Evolutionary conservation across 306 rosid genomes (phyloP).

Genomic region (Dryas alaskensis): DNA sequence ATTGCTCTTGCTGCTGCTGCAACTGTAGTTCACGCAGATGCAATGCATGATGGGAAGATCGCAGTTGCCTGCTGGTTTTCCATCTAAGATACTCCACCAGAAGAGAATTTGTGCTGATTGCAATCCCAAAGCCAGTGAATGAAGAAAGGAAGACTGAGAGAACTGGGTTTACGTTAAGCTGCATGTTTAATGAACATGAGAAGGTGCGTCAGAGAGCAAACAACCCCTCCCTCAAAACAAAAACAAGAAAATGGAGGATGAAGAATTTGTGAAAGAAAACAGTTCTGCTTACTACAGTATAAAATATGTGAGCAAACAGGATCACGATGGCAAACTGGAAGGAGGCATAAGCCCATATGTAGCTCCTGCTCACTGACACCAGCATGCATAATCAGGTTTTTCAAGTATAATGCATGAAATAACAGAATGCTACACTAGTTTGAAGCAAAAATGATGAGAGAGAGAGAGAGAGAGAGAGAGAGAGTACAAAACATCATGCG

Average conservation of each 20-base stretch:
- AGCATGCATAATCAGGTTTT: conserved; percentile 4
- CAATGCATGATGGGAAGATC: conserved; percentile 33
- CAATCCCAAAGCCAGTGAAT: conserved; percentile 74
- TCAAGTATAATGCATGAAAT: conserved; percentile 2
- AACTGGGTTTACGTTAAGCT: conserved; percentile 56
- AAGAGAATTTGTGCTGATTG: conserved; percentile 58
- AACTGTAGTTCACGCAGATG: conserved; percentile 30
- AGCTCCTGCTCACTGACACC: conserved; percentile 65
- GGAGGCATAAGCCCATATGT: conserved; percentile 82
- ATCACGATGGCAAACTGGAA: conserved; percentile 83
- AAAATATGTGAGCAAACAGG: conserved; percentile 74
- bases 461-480: neutral
- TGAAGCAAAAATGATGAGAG: neutral
- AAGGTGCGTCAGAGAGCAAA: conserved; percentile 8
- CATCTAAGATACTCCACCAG: conserved; percentile 59
- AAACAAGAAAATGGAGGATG: neutral
- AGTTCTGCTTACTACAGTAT: conserved; percentile 66
- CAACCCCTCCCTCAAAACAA: neutral
- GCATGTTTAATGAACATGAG: conserved; percentile 29
- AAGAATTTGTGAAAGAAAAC: conserved; percentile 9
- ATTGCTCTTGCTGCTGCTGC: conserved; percentile 29
- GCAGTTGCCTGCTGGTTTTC: conserved; percentile 57
- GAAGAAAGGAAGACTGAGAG: conserved; percentile 69
- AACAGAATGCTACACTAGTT: neutral
- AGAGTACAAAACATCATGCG: neutral